Base-by-base conservation (phyloP, 1,139 yeast species). In the Spathaspora sp. region DNA sequence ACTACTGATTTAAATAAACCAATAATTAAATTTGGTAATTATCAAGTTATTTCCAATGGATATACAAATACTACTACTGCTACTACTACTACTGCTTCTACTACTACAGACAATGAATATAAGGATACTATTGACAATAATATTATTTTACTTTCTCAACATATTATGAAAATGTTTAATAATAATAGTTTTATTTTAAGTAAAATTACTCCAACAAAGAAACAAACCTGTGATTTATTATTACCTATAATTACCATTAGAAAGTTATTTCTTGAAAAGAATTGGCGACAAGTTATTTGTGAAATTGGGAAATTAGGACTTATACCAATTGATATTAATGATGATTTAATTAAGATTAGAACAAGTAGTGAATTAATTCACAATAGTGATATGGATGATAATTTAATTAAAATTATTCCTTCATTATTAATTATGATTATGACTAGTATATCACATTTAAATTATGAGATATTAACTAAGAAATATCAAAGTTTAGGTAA, bases 351-450 rank as follows among this genome's bases (percentile, higher is more conserved):
- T 15, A 62, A 63, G 43, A 68, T 74, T 40, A 64, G 78, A 56
- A 59, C 59, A 36, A 58, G 65, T 48, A 72, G 75, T 37, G 82
- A 80, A 26, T 70, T 76, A 41, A 65, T 74, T 18, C 67, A 65
- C 43, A 60, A 57, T 41, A 72, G 79, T 36, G 74, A 77, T 39
- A 69, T 86, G 52, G 86, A 89, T 60, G 90, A 85, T 53, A 77
- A 84, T 51, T 72, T 93, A 43, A 78, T 90, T 41, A 84, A 89
- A 61, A 89, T 86, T 51, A 78, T 93, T 45, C 96, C 99, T 3
- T 81, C 84, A 42, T 65, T 93, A 51, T 75, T 95, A 54, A 78
- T 91, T 25, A 84, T 90, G 70, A 81, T 86, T 4, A 87, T 93
- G 96, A 80, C 86, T 17, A 82, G 91, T 59, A 78, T 89, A 47